Evolutionary conservation across 78 protist genomes (phyloP).

Genomic region (Chrysochromulina parva): DNA sequence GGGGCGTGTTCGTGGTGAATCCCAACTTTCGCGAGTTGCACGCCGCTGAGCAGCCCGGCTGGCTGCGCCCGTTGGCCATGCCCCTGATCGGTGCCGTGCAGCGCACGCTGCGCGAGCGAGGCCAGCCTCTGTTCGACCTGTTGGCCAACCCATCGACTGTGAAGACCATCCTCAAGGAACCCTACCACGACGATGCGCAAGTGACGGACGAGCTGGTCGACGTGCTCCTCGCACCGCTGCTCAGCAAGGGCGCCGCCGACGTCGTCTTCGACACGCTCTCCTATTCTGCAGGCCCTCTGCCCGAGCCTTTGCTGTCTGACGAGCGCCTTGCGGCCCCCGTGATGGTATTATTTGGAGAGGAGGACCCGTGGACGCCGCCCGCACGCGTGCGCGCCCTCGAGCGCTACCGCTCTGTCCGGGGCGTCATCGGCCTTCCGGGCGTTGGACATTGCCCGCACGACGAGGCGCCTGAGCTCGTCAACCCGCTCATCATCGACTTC

Average conservation of each 20-base stretch:
- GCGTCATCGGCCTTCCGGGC: slow-evolving; percentile 18
- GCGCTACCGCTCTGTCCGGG: neutral
- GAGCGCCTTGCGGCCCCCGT: slow-evolving; percentile 19
- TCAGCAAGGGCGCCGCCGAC: neutral
- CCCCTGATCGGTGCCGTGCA: slow-evolving; percentile 33
- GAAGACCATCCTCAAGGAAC: neutral
- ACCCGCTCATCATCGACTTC: slow-evolving; percentile 35
- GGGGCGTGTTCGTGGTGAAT: slow-evolving; percentile 31
- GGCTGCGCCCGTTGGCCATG: neutral
- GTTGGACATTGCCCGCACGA: slow-evolving; percentile 52
- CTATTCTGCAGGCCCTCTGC: slow-evolving; percentile 34
- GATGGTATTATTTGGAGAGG: slow-evolving; percentile 25
- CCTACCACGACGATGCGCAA: neutral
- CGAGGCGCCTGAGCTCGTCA: slow-evolving; percentile 51
- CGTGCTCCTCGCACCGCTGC: neutral
- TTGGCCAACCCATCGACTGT: neutral
- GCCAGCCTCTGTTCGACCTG: neutral
- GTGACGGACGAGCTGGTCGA: slow-evolving; percentile 16
- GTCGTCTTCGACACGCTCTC: slow-evolving; percentile 32
- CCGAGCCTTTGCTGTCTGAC: neutral
- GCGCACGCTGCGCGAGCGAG: slow-evolving; percentile 30
- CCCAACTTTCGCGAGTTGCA: slow-evolving; percentile 29
- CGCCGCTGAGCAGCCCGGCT: neutral
- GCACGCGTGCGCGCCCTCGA: neutral
- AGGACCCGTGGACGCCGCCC: slow-evolving; percentile 56